Evolutionary conservation across 2,329 filamentous ascomycete genomes (phyloP), one percentile per base, ranked within the genome.

Genomic region (Penicillium sp.): DNA sequence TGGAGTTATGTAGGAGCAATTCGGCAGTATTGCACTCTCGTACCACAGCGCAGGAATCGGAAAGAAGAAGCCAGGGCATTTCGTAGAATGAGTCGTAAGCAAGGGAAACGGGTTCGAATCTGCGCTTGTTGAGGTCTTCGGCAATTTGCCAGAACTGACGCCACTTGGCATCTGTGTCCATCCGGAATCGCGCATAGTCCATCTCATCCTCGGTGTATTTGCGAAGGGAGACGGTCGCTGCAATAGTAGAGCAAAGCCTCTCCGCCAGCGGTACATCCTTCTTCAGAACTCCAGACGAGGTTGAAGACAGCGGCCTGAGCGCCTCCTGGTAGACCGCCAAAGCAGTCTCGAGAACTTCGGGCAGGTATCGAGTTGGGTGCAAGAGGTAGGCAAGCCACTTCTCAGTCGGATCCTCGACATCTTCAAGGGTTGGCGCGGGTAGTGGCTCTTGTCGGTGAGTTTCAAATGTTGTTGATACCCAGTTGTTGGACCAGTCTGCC

Each of bases 371-470:
- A 17, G 92, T 92, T 1, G 95, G 94, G 62, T 87, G 88, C 70
- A 98, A 85, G 61, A 99, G 87, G 67, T 91, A 90, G 30, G 90
- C 84, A 9, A 97, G 81, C 95, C 95, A 99, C 74, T 91, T 91
- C 70, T 97, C 92, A 0, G 89, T 89, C 7, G 88, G 82, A 76
- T 93, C 89, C 33, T 87, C 84, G 37, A 89, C 80, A 71, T 92
- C 89, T 63, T 86, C 86, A 15, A 86, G 78, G 15, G 86, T 82
- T n/a, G 88, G 84, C 17, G 83, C 79, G 37, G 87, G 87, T 6
- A 85, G 82, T 3, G 83, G 79, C 24, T 84, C 79, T 33, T 80
- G 75, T 65, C 83, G 75, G 10, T 84, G 78, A 22, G 82, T 85
- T 62, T 92, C 89, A 44, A 86, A 82, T 56, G 85, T 85, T 15